Percentiles rank a stretch among this genome's conserved stretches.
These are phyloP conservation scores for Saitoella complicata DNA, from an alignment of 805 yeast genomes.

Conservation along the genomic window DNA sequence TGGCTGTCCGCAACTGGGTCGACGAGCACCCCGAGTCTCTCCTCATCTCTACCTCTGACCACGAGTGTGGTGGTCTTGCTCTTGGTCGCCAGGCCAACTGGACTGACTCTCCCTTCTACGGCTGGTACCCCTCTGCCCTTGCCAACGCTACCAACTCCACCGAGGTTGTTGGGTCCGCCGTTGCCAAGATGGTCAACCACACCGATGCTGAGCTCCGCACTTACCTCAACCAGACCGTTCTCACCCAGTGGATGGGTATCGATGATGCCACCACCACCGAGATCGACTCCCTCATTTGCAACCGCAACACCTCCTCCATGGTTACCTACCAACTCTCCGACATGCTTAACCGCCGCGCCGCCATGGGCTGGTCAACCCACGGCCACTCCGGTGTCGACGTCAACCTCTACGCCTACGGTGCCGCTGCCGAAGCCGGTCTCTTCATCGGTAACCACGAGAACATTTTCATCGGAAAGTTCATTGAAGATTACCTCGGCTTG, in stretches of 20 bases:
- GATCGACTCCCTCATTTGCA: conserved; percentile 26
- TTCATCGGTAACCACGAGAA: conserved; percentile 76
- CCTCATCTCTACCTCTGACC: conserved; percentile 74
- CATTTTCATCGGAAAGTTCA: conserved; percentile 62
- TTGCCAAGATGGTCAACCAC: conserved; percentile 1
- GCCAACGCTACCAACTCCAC: conserved; percentile 60
- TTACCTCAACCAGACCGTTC: conserved; percentile 31
- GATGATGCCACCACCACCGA: conserved; percentile 40
- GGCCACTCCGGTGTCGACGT: conserved; percentile 96
- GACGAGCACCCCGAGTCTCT: conserved; percentile 55
- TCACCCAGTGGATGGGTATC: conserved; percentile 46
- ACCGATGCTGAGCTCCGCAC: conserved; percentile 1
- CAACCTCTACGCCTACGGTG: conserved; percentile 69
- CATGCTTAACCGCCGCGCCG: conserved; percentile 62
- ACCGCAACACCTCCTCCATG: conserved; percentile 25
- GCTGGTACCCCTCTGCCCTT: conserved; percentile 73
- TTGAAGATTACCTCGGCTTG: conserved; percentile 36
- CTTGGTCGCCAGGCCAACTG: conserved; percentile 57
- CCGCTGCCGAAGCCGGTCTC: conserved; percentile 28
- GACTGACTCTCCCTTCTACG: conserved; percentile 59
- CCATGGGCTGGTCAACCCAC: conserved; percentile 91
- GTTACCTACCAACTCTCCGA: conserved; percentile 31
- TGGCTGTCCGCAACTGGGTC: conserved; percentile 54
- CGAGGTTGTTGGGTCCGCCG: conserved; percentile 30
- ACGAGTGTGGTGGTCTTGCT: conserved; percentile 92